Evolutionary conservation across 1,139 yeast species (phyloP).

Genomic region (Meyerozyma elateridarum): DNA sequence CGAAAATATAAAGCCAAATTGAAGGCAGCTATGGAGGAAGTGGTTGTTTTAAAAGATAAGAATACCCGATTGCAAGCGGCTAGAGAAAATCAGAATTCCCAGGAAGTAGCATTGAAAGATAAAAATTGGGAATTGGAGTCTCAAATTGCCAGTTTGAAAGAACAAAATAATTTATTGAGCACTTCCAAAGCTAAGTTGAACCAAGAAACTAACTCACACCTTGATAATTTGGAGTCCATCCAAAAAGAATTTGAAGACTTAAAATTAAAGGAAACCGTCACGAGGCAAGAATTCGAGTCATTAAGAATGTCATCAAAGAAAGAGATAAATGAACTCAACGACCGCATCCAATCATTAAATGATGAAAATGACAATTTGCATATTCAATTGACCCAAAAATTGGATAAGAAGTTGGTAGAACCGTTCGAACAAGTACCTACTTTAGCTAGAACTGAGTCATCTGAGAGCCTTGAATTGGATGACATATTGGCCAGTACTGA

Average conservation of each 20-base stretch:
- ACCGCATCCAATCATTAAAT: conserved; percentile 51
- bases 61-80: conserved; percentile 28
- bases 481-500: conserved; percentile 27
- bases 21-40: conserved; percentile 39
- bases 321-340: conserved; percentile 45
- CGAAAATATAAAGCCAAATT: conserved; percentile 44
- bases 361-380: conserved; percentile 60
- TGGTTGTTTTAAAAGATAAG: conserved; percentile 34
- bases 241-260: conserved; percentile 18
- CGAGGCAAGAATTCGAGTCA: conserved; percentile 32
- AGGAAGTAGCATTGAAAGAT: conserved; percentile 54
- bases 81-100: conserved; percentile 25
- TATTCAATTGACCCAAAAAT: conserved; percentile 25
- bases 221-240: conserved; percentile 22
- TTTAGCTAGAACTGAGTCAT: conserved; percentile 16
- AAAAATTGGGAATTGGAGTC: conserved; percentile 77
- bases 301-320: conserved; percentile 29
- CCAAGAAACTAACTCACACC: conserved; percentile 29
- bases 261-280: conserved; percentile 16
- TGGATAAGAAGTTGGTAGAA: neutral
- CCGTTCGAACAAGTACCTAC: neutral
- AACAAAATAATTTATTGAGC: conserved; percentile 32
- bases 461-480: conserved; percentile 30
- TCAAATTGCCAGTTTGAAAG: conserved; percentile 46
- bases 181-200: conserved; percentile 28